These are phyloP conservation scores for Cytospora leucostoma DNA, from an alignment of 2,329 filamentous ascomycete genomes.

Conservation along the genomic window DNA sequence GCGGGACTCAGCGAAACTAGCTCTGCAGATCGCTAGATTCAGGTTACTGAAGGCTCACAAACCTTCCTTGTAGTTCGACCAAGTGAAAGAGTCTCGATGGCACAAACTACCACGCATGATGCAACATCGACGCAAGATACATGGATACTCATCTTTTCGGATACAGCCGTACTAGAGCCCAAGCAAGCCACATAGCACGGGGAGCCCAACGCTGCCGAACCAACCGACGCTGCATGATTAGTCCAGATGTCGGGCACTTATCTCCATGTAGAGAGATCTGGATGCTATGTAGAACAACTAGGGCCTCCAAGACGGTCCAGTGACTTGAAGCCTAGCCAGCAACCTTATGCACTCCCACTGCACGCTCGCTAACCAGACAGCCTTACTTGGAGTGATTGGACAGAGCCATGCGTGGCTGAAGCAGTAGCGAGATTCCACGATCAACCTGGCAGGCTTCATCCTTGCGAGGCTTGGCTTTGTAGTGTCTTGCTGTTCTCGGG, in stretches of 20 bases:
- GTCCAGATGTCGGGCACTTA: background rate
- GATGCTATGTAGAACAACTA: background rate
- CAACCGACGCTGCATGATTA: background rate
- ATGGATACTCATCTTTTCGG: background rate
- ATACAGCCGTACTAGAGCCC: background rate
- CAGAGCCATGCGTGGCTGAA: slow-evolving; percentile 17
- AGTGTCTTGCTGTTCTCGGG: slow-evolving; percentile 16
- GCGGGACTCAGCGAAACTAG: background rate
- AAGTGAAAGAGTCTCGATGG: background rate
- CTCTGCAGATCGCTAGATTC: background rate
- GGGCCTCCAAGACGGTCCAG: background rate
- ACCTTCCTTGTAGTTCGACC: background rate
- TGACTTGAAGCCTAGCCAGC: slow-evolving; percentile 9
- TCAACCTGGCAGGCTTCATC: slow-evolving; percentile 19
- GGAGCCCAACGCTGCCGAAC: background rate
- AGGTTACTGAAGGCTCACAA: background rate
- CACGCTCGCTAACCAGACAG: slow-evolving; percentile 25
- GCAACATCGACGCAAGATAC: background rate
- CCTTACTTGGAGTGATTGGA: slow-evolving; percentile 21
- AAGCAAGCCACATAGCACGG: background rate
- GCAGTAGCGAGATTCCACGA: slow-evolving; percentile 13
- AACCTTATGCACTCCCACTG: slow-evolving; percentile 3
- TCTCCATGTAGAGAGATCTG: background rate
- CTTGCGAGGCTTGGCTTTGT: slow-evolving; percentile 8
- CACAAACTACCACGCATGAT: background rate